Conservation (phyloP, 345 rosid species). For the Punica granatum region DNA sequence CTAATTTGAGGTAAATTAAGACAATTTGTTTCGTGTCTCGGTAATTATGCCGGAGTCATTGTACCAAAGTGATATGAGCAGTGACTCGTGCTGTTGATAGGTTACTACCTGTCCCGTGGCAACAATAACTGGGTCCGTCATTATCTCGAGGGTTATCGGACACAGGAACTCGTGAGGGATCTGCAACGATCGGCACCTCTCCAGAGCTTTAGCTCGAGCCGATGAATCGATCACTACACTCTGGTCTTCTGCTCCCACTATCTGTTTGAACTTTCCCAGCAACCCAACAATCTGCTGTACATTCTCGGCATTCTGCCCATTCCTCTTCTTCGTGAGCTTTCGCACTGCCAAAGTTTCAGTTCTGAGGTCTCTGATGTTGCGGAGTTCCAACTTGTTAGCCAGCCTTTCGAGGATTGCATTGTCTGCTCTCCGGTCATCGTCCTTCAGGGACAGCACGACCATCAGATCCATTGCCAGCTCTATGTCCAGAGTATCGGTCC, state of each 20-base stretch:
- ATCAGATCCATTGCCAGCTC: constrained; percentile 64
- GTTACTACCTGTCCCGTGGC: constrained; percentile 60
- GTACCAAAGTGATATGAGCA: neutral
- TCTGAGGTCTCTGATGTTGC: constrained; percentile 41
- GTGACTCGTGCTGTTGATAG: neutral
- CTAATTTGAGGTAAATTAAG: neutral
- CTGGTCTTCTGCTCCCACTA: constrained; percentile 33
- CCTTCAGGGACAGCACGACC: constrained; percentile 40
- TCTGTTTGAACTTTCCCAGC: constrained; percentile 40
- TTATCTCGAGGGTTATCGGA: constrained; percentile 49
- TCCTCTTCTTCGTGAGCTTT: constrained; percentile 28
- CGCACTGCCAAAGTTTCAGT: constrained; percentile 32
- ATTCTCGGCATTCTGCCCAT: constrained; percentile 29
- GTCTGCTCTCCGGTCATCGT: constrained; percentile 49
- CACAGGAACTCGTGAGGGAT: constrained; percentile 54
- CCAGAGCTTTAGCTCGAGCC: constrained; percentile 21
- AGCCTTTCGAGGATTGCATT: constrained; percentile 44
- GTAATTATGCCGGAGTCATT: no score
- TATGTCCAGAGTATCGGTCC: constrained; percentile 54
- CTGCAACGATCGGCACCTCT: constrained; percentile 27
- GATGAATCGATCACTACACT: constrained; percentile 25
- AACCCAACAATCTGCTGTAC: constrained; percentile 30
- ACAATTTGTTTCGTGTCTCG: no score
- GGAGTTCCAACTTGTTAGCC: constrained; percentile 46
- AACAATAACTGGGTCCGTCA: constrained; percentile 59